Evolutionary conservation across 2,329 filamentous ascomycete species (phyloP).

Genomic region (Penicillium griseofulvum): DNA sequence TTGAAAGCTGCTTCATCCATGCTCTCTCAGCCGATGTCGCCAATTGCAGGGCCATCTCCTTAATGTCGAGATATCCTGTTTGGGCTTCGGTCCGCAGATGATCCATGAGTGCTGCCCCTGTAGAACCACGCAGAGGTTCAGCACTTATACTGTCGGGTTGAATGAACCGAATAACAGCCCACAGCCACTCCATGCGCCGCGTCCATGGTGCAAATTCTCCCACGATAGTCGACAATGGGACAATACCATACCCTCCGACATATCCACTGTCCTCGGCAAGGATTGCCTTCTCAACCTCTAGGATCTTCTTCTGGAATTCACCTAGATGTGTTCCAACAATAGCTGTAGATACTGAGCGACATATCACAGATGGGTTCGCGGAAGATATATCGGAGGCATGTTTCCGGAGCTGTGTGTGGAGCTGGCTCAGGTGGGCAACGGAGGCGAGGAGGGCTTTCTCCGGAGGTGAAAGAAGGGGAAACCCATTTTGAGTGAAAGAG

Average conservation of each 20-base stretch:
- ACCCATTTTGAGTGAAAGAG: slow-evolving; percentile 50
- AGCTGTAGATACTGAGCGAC: slow-evolving; percentile 78
- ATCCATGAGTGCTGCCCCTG: slow-evolving; percentile 73
- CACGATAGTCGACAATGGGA: slow-evolving; percentile 81
- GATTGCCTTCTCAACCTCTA: slow-evolving; percentile 79
- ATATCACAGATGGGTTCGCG: slow-evolving; percentile 75
- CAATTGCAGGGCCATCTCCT: slow-evolving; percentile 69
- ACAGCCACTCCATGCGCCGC: slow-evolving; percentile 80
- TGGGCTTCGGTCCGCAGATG: slow-evolving; percentile 71
- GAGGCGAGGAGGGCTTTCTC: slow-evolving; percentile 78
- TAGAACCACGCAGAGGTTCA: slow-evolving; percentile 46
- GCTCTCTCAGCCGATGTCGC: slow-evolving; percentile 78
- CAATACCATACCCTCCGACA: slow-evolving; percentile 90
- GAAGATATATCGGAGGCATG: slow-evolving; percentile 66
- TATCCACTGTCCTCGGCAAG: slow-evolving; percentile 71
- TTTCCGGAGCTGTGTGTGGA: slow-evolving; percentile 70
- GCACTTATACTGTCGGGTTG: slow-evolving; percentile 42
- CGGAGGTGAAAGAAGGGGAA: slow-evolving; percentile 64
- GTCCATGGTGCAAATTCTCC: slow-evolving; percentile 85
- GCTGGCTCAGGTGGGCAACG: slow-evolving; percentile 71
- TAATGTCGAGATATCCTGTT: slow-evolving; percentile 86
- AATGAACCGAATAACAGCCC: slow-evolving; percentile 70
- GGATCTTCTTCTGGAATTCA: slow-evolving; percentile 76
- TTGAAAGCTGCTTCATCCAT: slow-evolving; percentile 86
- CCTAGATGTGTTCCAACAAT: slow-evolving; percentile 73